A percentile compares a stretch with the other conserved stretches of the same genome.
Evolutionary conservation across 345 rosid species (phyloP).

Genomic region (Melastoma malabathricum): DNA sequence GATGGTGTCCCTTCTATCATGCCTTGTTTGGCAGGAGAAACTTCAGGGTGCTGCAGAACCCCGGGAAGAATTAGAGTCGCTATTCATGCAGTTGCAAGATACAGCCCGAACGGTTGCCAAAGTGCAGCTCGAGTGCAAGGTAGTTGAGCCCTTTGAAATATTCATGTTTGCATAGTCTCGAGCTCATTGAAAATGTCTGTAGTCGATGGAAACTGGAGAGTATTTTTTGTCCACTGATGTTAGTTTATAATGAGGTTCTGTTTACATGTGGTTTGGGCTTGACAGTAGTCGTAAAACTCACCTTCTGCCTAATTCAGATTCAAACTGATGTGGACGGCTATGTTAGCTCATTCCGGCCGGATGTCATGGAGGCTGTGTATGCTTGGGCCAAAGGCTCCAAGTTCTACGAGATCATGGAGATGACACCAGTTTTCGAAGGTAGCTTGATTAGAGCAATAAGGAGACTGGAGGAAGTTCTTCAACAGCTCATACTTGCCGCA

Average conservation of each 20-base stretch:
- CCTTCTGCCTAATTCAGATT: conserved; percentile 29
- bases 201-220: no score
- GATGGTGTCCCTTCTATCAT: conserved; percentile 88
- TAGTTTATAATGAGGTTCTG: no score
- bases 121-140: conserved; percentile 94
- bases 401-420: conserved; percentile 90
- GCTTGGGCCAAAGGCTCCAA: conserved; percentile 99
- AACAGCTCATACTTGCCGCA: conserved; percentile 84
- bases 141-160: conserved; percentile 9
- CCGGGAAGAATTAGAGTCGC: conserved; percentile 84
- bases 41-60: conserved; percentile 85
- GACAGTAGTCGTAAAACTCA: no score
- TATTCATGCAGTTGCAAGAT: conserved; percentile 80
- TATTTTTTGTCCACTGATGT: no score
- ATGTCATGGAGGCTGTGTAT: conserved; percentile 92
- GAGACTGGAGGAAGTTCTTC: conserved; percentile 94
- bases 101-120: conserved; percentile 79
- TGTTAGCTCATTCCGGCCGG: conserved; percentile 79
- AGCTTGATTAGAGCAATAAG: conserved; percentile 95
- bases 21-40: conserved; percentile 95
- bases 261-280: no score
- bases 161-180: no score
- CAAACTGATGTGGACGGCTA: conserved; percentile 72
- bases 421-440: conserved; percentile 89
- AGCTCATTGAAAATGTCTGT: no score